phyloP scores from a whole-genome alignment of 108 stramenopile genomes.

The Cyclotella kingstonii region DNA sequence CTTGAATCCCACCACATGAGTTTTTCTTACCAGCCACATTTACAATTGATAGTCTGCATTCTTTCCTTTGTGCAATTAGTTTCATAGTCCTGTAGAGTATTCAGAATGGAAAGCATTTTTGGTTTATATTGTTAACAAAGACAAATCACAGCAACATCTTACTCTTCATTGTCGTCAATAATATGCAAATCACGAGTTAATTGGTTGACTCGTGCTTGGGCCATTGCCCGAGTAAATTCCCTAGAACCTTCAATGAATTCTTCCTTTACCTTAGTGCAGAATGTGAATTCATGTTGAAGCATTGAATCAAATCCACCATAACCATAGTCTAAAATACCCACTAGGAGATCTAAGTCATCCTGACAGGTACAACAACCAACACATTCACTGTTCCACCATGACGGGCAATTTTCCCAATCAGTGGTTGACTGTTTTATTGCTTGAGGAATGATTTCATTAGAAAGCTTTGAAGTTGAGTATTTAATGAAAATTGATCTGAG shows the following conservation, averaged over 20 bases:
- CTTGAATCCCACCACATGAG: conserved; percentile 29
- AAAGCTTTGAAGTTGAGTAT: conserved; percentile 31
- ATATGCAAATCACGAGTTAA: conserved; percentile 66
- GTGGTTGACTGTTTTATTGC: conserved; percentile 53
- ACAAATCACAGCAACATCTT: conserved; percentile 11
- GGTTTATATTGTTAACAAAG: background rate
- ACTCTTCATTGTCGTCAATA: conserved; percentile 55
- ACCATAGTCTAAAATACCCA: conserved; percentile 44
- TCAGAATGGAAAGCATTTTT: background rate
- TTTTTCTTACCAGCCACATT: conserved; percentile 16
- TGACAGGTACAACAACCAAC: conserved; percentile 12
- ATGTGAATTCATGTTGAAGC: conserved; percentile 31
- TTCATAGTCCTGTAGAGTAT: conserved; percentile 32
- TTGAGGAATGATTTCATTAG: conserved; percentile 31
- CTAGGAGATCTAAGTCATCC: conserved; percentile 50
- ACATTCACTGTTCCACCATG: conserved; percentile 56
- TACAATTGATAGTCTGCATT: conserved; percentile 11
- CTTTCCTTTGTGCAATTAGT: conserved; percentile 28
- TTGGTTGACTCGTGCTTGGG: conserved; percentile 62
- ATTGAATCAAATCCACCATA: conserved; percentile 51
- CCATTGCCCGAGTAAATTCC: conserved; percentile 49
- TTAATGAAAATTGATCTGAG: conserved; percentile 62
- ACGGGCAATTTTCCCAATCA: conserved; percentile 63
- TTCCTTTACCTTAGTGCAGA: conserved; percentile 21
- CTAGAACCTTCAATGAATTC: conserved; percentile 16